Evolutionary conservation across 2,329 filamentous ascomycete genomes (phyloP).

Genomic region (Cladophialophora carrionii): DNA sequence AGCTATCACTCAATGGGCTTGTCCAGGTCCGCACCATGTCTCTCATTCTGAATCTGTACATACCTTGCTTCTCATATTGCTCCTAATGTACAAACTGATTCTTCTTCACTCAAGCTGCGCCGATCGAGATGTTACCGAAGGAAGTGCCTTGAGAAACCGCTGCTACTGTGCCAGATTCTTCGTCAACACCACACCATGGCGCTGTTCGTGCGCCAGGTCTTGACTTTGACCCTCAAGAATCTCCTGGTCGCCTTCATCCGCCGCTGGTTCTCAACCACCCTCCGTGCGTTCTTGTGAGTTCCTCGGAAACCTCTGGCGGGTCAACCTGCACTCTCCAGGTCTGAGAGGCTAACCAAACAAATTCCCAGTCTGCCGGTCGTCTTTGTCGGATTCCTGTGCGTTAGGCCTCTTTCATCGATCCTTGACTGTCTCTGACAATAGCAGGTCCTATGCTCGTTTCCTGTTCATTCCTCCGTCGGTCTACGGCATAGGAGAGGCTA

Average conservation of each 20-base stretch:
- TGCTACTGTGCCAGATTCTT: background rate
- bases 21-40: conserved; percentile 5
- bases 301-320: background rate
- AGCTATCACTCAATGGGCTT: conserved; percentile 1
- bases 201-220: conserved; percentile 56
- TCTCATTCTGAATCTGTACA: conserved; percentile 14
- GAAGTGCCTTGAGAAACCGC: background rate
- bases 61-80: background rate
- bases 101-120: background rate
- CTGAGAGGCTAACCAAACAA: background rate
- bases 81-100: conserved; percentile 8
- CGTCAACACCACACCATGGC: conserved; percentile 33
- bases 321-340: background rate
- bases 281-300: conserved; percentile 56
- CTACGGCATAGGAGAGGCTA: conserved; percentile 70
- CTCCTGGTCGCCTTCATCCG: conserved; percentile 59
- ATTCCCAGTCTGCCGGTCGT: conserved; percentile 54
- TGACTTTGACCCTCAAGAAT: conserved; percentile 62
- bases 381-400: conserved; percentile 53
- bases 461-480: conserved; percentile 77
- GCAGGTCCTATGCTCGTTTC: conserved; percentile 71
- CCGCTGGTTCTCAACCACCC: conserved; percentile 57
- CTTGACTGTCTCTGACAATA: conserved; percentile 45
- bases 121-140: background rate
- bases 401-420: conserved; percentile 2